Conservation (phyloP, 225 moss, liverwort and hornwort genomes). For the Pseudisothecium myosuroides region DNA sequence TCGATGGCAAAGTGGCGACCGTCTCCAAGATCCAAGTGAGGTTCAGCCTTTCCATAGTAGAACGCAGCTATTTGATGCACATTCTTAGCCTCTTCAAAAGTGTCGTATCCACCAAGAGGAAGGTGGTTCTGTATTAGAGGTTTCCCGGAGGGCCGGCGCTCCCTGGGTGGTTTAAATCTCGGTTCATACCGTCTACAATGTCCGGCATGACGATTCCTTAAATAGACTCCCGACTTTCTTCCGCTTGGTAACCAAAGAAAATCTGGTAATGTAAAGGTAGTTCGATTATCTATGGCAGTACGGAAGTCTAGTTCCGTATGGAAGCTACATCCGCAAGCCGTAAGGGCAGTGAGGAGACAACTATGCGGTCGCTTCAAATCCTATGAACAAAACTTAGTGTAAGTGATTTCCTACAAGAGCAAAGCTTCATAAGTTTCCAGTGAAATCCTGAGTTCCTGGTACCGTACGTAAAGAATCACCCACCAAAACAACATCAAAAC, state of each 20-base stretch:
- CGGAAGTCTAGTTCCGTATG: no score
- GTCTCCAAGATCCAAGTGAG: background rate
- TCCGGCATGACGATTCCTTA: rapidly evolving
- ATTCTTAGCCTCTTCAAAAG: background rate
- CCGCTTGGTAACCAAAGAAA: no score
- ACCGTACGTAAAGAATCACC: background rate
- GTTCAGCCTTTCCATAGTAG: background rate
- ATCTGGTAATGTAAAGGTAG: no score
- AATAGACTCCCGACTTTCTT: background rate
- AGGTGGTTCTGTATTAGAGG: background rate
- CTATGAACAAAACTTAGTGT: background rate
- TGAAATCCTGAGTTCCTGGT: background rate
- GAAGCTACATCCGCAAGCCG: background rate
- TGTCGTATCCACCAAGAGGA: background rate
- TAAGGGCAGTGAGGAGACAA: background rate
- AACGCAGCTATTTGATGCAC: background rate
- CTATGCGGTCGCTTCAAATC: background rate
- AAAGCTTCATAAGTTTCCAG: background rate
- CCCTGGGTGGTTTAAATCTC: background rate
- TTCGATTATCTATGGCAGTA: no score
- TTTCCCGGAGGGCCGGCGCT: rapidly evolving
- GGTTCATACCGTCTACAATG: background rate
- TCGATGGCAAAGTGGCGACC: background rate
- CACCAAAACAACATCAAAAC: background rate
- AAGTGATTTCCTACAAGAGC: no score